phyloP scores from a whole-genome alignment of 371 early-diverging fungal species.

The Blakeslea trispora region DNA sequence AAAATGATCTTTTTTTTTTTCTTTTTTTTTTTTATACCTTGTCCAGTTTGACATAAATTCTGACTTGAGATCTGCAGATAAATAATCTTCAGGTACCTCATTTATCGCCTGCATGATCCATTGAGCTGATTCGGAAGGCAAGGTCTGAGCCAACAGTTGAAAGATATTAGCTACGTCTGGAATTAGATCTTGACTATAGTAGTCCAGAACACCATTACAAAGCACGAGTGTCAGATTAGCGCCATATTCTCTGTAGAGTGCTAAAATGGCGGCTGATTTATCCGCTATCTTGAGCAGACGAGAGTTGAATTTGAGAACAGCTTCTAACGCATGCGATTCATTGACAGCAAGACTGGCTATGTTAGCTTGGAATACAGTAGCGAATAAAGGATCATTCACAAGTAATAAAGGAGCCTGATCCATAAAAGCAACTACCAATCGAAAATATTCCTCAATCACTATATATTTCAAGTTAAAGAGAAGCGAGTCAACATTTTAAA shows the following conservation, averaged over 20 bases:
- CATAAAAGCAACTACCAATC: conserved; percentile 54
- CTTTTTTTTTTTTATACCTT: conserved; percentile 28
- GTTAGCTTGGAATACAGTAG: conserved; percentile 64
- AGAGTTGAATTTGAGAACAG: conserved; percentile 57
- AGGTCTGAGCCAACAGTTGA: conserved; percentile 42
- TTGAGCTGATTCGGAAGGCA: conserved; percentile 39
- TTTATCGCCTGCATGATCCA: conserved; percentile 47
- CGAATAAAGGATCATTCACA: conserved; percentile 37
- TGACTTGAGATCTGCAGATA: conserved; percentile 48
- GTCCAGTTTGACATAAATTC: conserved; percentile 50
- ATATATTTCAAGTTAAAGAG: conserved; percentile 13
- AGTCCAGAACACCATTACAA: conserved; percentile 49
- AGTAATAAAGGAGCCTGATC: conserved; percentile 60
- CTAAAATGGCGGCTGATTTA: conserved; percentile 12
- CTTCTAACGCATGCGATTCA: conserved; percentile 61
- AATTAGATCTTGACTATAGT: conserved; percentile 52
- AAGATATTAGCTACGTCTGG: conserved; percentile 49
- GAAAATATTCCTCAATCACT: conserved; percentile 75
- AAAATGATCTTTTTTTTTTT: background rate
- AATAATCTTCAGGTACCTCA: conserved; percentile 48
- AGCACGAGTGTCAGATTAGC: conserved; percentile 34
- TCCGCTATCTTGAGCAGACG: conserved; percentile 20
- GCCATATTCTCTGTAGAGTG: conserved; percentile 41
- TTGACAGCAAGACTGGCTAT: conserved; percentile 61
- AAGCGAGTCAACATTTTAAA: no score